Conservation (phyloP, 257 asterid genomes). For the Solanum medicagineum region DNA sequence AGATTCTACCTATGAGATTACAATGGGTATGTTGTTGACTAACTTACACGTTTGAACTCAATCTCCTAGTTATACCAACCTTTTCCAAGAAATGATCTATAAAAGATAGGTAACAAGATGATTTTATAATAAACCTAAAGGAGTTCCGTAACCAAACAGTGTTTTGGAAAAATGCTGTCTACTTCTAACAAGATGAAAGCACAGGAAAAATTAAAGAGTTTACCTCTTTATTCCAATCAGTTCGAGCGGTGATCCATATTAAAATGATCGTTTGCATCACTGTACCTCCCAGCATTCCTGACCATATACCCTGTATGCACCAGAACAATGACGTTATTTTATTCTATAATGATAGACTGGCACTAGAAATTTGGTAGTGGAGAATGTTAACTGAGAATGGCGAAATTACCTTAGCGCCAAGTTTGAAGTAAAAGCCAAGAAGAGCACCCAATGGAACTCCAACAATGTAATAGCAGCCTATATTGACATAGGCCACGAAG, state of each 20-base stretch:
- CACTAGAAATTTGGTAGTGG: neutral
- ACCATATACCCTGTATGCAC: constrained; percentile 49
- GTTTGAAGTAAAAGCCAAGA: constrained; percentile 12
- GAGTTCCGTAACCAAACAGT: neutral
- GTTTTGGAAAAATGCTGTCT: neutral
- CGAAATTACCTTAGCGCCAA: constrained; percentile 17
- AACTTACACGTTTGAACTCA: neutral
- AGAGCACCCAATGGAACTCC: constrained; percentile 20
- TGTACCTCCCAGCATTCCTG: constrained; percentile 59
- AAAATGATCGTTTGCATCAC: constrained; percentile 47
- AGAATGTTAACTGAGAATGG: neutral
- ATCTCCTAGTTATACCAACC: neutral
- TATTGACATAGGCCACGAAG: constrained; percentile 24
- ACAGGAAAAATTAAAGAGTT: neutral
- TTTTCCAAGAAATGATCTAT: neutral
- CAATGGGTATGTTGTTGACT: neutral
- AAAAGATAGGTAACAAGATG: neutral
- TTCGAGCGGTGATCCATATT: constrained; percentile 41
- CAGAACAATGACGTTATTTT: neutral
- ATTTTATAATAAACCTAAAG: neutral
- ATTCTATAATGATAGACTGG: neutral
- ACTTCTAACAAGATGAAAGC: neutral
- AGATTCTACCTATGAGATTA: neutral
- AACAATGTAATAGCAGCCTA: constrained; percentile 21
- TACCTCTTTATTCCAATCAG: constrained; percentile 63